Evolutionary conservation across 148 eudicot genomes (phyloP).

Genomic region (Silene latifolia): DNA sequence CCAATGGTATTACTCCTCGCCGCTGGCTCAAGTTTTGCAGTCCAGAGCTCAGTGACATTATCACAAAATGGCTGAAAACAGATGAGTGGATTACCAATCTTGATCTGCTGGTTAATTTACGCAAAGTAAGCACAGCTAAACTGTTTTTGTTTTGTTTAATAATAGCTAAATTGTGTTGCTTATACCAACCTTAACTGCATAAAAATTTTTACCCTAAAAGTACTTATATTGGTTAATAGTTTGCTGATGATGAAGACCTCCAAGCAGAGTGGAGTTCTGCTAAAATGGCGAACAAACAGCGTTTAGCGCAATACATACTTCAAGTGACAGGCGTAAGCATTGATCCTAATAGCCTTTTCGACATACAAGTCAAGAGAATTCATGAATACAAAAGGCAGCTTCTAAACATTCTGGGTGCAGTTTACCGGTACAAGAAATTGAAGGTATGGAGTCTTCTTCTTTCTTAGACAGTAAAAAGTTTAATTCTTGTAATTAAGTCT

Average conservation of each 20-base stretch:
- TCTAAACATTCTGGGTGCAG: slow-evolving; percentile 76
- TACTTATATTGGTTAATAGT: slow-evolving; percentile 32
- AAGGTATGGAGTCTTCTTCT: slow-evolving; percentile 53
- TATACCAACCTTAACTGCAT: neutral
- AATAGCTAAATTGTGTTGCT: neutral
- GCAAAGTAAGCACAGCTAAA: slow-evolving; percentile 48
- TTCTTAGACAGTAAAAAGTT: neutral
- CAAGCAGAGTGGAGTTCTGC: slow-evolving; percentile 96
- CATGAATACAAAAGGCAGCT: slow-evolving; percentile 99
- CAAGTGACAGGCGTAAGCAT: slow-evolving; percentile 79
- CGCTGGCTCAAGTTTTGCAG: slow-evolving; percentile 95
- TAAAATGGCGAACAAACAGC: slow-evolving; percentile 90
- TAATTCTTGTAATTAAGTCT: neutral
- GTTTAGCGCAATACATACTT: slow-evolving; percentile 70
- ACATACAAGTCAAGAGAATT: slow-evolving; percentile 96
- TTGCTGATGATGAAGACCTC: slow-evolving; percentile 75
- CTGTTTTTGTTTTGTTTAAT: too few species aligned
- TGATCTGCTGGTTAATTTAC: slow-evolving; percentile 73
- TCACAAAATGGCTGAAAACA: slow-evolving; percentile 90
- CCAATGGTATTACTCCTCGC: slow-evolving; percentile 98
- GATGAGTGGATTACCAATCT: slow-evolving; percentile 95
- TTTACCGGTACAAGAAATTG: slow-evolving; percentile 87
- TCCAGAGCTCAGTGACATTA: slow-evolving; percentile 83
- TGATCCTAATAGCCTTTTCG: slow-evolving; percentile 89
- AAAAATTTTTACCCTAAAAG: neutral